Base-by-base conservation (phyloP, 805 yeast species). In the Saccharomycopsis sp. region DNA sequence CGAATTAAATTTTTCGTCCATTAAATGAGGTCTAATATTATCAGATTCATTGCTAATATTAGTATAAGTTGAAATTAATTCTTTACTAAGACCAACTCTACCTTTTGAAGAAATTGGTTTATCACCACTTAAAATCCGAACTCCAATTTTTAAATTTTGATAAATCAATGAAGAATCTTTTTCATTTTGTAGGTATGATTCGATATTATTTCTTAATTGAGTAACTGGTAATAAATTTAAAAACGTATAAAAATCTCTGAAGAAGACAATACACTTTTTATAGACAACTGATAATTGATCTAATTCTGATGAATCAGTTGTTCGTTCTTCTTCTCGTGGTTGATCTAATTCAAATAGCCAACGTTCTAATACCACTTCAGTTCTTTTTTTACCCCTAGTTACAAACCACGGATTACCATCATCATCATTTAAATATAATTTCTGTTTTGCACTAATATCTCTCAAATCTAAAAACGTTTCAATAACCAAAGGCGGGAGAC, bases 311-410 rank as follows among this genome's bases (percentile, higher is more conserved):
- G 35, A 31, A 9, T 8, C 35, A 5, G 19, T 20, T 7, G 5
- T 6, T 17, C 20, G 38, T 5, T 48, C 8, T 5, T 50, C 24
- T 37, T 52, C 5, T 52, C 53, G 56, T 65, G 58, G 34, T 64
- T 65, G 14, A 55, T 83, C 89, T 49, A 89, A 74, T 59, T 89
- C 96, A 27, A 93, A 65, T 20, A 87, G 68, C 98, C 98, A 93
- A 48, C 98, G 72, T 58, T 93, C 98, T 46, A 93, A 64, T 2
- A 93, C 96, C n/a, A 93, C 75, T 61, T 90, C 97, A 14, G 77
- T 70, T 55, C 83, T 83, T 55, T 74, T 77, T 2, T 73, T 68
- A 11, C 81, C 82, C 47, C 71, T 75, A 7, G 81, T 67, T 9
- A 79, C 79, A 7, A 73, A 65, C 74, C 82, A 79, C 11, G 71